Evolutionary conservation across 495 filamentous ascomycete species (phyloP), one percentile per base, ranked within the genome.

Genomic region (Aspergillus sparsus): DNA sequence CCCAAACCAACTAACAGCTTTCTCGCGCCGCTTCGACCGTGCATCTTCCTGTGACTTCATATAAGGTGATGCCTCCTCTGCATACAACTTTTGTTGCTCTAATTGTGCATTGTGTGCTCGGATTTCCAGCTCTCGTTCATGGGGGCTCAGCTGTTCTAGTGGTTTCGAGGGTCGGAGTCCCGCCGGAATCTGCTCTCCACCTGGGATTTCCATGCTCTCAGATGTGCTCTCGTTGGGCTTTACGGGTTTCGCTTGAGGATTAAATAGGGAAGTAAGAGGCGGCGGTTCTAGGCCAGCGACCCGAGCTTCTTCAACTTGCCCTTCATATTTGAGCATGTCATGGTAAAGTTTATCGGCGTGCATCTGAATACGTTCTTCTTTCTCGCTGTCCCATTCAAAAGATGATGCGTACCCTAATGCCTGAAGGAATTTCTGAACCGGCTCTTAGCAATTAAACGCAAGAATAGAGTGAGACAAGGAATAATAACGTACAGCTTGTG

Each of bases 301-400:
- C 73, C 85, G 87, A 18, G 90, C 90, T 63, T 84, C 78, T 55
- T 86, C 80, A 21, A 89, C 82, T 62, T 78, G 81, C 42, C 74
- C 74, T 74, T 97, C 91, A 67, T 92, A 91, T 50, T 82, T 80
- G 16, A 93, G 72, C 88, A 96, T 89, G 61, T 86, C 82, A 62
- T 94, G 91, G 70, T 92, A 97, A 35, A 97, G 79, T 55, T 82
- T 85, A 74, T 97, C 92, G 52, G 91, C 93, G 72, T 95, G 91
- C 89, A 98, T 90, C 75, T 98, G 94, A 60, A 98, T 96, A 56
- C 84, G 78, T 76, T 98, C 94, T 63, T 96, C 89, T 52, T 87
- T 81, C 46, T 88, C 87, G 12, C 69, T 64, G 37, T 84, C 77
- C n/a, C 85, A 82, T 12, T 87, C 77, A 61, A 82, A 79, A 39